Base-by-base conservation (phyloP, 805 yeast genomes). In the Kluyveromyces lactis region DNA sequence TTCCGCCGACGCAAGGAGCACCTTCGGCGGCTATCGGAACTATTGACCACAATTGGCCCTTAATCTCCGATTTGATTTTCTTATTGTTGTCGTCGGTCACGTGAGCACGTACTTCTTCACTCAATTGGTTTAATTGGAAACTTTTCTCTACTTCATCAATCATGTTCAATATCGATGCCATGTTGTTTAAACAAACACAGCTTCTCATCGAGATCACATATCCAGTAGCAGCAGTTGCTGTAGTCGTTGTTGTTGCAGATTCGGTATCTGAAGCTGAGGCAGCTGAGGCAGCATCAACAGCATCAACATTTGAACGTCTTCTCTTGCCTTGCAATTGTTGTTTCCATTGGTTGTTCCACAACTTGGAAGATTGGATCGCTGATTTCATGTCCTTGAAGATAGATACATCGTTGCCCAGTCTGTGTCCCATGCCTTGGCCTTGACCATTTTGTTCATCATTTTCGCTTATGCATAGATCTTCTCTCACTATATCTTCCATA, bases 131-230 rank as follows among this genome's bases (percentile, higher is more conserved):
- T 0, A 87, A 77, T 40, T 80, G 75, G 11, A 83, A 47, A 18
- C 66, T 53, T 2, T 67, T 72, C 50, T 81, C 89, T 15, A 83
- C 52, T 26, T 66, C 69, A 33, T 71, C 62, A 8, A 77, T 48
- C 40, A 73, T 73, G 1, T 61, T 51, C 49, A 69, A 54, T 67
- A 75, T 67, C 9, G 73, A 70, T 1, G 74, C 67, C 8, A 86
- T 52, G 50, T 86, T 77, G 57, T 83, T 84, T 44, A 86, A 63
- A n/a, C 81, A 77, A n/a, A 82, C 75, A 59, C 94, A 85, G 0
- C 87, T 78, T 39, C 71, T 68, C 4, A 27, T 5, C 13, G 30
- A 27, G 6, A 27, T 27, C 16, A 27, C 30, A 11, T 27, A 27
- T 9, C 24, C 24, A 21, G 24, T 21, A 21, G 24, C 24, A 6